Evolutionary conservation across 495 filamentous ascomycete genomes (phyloP), one percentile per base, ranked within the genome.

Genomic region (Xylaria venustula): DNA sequence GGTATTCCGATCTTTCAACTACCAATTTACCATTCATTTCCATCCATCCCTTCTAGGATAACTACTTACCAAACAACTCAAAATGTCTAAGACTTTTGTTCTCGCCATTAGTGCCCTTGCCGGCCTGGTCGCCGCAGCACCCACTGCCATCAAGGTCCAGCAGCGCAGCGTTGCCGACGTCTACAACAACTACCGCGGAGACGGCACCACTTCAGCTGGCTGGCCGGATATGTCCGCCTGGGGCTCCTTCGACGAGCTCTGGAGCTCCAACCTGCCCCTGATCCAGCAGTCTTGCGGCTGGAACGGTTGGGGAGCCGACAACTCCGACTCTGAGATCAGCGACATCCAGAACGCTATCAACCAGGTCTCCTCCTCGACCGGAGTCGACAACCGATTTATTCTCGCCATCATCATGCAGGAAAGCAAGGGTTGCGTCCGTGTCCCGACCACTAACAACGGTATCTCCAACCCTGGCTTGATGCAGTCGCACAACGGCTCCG

Each of bases 341-440:
- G 34, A 70, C 30, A 72, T 85, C 36, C 69, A 73, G 37, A 60
- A 61, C 41, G 71, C 69, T 34, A 83, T 83, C 57, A 22, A 73
- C 26, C 49, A 61, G 14, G 72, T 83, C 12, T 68, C 81, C 12
- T 23, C 30, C 2, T 62, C 63, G 5, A 72, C 78, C 20, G 70
- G 73, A 15, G 66, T 86, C 20, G 79, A 84, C 58, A 45, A 46
- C 20, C 70, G 71, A 49, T 75, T 71, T 61, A 72, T 79, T 58
- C 66, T 78, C 34, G 69, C 68, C 53, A 72, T 84, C 54, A 64
- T 86, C 36, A 80, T 87, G 74, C 84, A 87, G 68, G 84, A 87
- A 64, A 79, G 74, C 71, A 79, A 78, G 59, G 85, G 84, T 60
- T 86, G 83, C 67, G 83, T 77, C 3, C 74, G 75, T 17, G 73